Conservation (phyloP, 345 rosid genomes). For the Corchorus olitorius region DNA sequence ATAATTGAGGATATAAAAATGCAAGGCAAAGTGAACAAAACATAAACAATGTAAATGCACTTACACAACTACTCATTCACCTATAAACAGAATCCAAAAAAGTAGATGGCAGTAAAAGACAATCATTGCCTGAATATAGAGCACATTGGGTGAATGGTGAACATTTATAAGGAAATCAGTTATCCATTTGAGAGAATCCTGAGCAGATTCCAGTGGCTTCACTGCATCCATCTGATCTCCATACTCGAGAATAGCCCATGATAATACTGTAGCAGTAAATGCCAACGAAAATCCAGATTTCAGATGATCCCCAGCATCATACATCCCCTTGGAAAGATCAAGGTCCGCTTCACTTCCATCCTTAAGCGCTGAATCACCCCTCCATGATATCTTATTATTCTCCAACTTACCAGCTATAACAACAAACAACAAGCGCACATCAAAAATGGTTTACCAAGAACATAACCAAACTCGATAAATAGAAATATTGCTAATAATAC, state of each 20-base stretch:
- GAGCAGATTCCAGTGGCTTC: constrained; percentile 64
- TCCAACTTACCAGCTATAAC: constrained; percentile 75
- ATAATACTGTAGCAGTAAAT: constrained; percentile 78
- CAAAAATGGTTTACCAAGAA: background rate
- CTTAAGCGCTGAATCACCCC: constrained; percentile 85
- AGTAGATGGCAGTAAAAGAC: background rate
- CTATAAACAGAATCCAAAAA: background rate
- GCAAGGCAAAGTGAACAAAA: background rate
- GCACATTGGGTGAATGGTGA: constrained; percentile 69
- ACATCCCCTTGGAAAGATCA: constrained; percentile 88
- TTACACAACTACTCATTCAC: background rate
- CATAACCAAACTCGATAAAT: background rate
- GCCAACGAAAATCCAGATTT: constrained; percentile 98
- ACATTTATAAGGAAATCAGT: constrained; percentile 86
- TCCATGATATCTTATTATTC: constrained; percentile 72
- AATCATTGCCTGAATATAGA: constrained; percentile 72
- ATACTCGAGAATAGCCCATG: constrained; percentile 97
- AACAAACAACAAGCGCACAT: constrained; percentile 2
- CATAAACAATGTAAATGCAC: background rate
- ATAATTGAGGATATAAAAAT: background rate
- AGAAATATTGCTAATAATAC: background rate
- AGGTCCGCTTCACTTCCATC: constrained; percentile 70
- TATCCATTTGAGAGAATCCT: constrained; percentile 78
- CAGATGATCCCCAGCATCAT: constrained; percentile 94
- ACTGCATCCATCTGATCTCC: constrained; percentile 87